phyloP scores from a whole-genome alignment of 441 rosid genomes.

The Erodium trifolium region DNA sequence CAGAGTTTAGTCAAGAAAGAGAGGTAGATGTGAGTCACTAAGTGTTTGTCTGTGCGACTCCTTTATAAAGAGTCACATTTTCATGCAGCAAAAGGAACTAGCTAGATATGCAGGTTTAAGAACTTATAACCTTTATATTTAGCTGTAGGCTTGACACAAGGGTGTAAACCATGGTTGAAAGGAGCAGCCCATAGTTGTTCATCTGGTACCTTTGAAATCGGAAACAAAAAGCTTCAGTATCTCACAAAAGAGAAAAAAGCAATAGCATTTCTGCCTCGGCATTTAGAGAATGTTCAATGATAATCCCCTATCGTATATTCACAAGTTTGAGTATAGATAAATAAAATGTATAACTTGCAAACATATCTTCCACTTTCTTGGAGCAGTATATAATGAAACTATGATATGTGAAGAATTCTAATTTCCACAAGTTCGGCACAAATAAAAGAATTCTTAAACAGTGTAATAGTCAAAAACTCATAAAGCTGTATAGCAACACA shows the following conservation, averaged over 20 bases:
- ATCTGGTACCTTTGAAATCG: constrained; percentile 30
- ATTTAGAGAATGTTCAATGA: neutral
- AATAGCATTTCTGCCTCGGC: neutral
- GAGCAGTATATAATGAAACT: too few relatives aligned
- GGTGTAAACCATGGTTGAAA: constrained; percentile 51
- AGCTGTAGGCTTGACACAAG: constrained; percentile 58
- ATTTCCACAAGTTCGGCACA: too few relatives aligned
- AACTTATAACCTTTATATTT: constrained; percentile 45
- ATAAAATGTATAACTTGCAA: too few relatives aligned
- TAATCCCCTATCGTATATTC: neutral
- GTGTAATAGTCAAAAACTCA: neutral
- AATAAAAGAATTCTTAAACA: neutral
- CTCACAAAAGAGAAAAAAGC: neutral
- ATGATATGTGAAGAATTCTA: neutral
- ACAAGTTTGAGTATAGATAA: neutral
- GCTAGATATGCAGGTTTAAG: constrained; percentile 2
- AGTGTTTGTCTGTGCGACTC: constrained; percentile 4
- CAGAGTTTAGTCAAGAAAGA: constrained; percentile 5
- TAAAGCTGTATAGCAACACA: neutral
- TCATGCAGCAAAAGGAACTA: neutral
- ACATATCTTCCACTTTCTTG: too few relatives aligned
- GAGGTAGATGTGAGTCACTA: neutral
- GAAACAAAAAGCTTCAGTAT: neutral
- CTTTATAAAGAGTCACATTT: neutral
- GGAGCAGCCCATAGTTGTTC: constrained; percentile 56